phyloP scores from a whole-genome alignment of 2,329 filamentous ascomycete genomes.

The Colletotrichum karsti region DNA sequence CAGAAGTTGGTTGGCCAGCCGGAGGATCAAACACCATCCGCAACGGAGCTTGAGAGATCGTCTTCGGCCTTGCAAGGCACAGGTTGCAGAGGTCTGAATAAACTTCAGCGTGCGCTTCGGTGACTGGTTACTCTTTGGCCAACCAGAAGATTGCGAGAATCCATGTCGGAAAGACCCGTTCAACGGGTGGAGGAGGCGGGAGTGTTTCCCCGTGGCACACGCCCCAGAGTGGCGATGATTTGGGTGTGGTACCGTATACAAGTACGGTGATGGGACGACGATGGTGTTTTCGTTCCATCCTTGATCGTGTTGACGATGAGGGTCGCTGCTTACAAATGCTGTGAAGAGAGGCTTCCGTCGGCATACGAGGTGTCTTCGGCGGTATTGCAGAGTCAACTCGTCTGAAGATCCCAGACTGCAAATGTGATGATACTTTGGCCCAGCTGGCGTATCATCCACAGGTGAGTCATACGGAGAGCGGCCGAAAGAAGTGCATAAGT shows the following conservation, averaged over 20 bases:
- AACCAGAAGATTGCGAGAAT: background rate
- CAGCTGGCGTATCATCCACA: background rate
- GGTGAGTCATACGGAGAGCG: conserved; percentile 21
- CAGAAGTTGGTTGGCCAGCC: background rate
- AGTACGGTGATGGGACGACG: no score
- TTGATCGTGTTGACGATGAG: background rate
- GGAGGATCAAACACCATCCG: background rate
- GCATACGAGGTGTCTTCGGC: conserved; percentile 1
- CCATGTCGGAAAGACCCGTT: background rate
- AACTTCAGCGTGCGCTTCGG: background rate
- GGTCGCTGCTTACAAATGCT: conserved; percentile 1
- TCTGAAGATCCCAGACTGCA: background rate
- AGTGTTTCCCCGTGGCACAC: background rate
- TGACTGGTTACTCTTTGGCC: background rate
- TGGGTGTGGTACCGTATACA: no score
- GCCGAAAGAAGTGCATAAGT: background rate
- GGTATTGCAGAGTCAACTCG: background rate
- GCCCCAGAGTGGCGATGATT: no score
- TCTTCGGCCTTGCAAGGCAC: background rate
- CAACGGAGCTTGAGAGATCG: background rate
- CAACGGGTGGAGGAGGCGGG: background rate
- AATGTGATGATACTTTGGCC: background rate
- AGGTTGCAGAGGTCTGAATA: background rate
- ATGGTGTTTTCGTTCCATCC: no score
- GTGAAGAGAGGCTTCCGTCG: background rate